Evolutionary conservation across 192 early-diverging fungal species (phyloP).

Genomic region (Phlyctochytrium bullatum): DNA sequence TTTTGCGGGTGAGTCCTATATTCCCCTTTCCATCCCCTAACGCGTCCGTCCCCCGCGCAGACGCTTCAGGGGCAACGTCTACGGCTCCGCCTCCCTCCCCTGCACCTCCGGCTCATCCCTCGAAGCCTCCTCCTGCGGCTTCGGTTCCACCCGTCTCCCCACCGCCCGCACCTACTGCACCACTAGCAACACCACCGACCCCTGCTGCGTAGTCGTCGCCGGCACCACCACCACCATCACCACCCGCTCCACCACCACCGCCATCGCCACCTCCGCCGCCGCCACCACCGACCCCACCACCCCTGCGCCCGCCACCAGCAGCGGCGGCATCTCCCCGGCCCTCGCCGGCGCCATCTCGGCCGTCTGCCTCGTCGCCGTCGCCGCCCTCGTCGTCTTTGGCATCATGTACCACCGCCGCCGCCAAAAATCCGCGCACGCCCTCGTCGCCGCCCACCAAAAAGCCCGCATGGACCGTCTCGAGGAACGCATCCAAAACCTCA

Average conservation of each 20-base stretch:
- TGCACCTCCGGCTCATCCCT: not conserved
- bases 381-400: not conserved
- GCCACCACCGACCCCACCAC: not conserved
- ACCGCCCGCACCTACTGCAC: not conserved
- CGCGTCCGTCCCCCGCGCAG: not conserved
- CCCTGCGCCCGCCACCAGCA: not conserved
- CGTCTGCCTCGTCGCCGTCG: not conserved
- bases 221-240: not conserved
- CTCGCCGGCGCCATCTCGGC: not conserved
- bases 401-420: not conserved
- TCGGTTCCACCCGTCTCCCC: not conserved
- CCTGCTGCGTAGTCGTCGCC: not conserved
- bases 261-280: not conserved
- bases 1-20: not conserved
- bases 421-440: not conserved
- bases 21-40: too few relatives aligned
- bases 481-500: not conserved
- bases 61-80: not conserved
- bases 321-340: not conserved
- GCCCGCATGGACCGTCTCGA: conserved; percentile 1
- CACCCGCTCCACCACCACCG: not conserved
- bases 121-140: not conserved
- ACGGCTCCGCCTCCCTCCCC: not conserved
- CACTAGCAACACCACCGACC: not conserved
- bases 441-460: not conserved